Evolutionary conservation across 495 filamentous ascomycete species (phyloP), one percentile per base, ranked within the genome.

Genomic region (Penicillium chermesinum): DNA sequence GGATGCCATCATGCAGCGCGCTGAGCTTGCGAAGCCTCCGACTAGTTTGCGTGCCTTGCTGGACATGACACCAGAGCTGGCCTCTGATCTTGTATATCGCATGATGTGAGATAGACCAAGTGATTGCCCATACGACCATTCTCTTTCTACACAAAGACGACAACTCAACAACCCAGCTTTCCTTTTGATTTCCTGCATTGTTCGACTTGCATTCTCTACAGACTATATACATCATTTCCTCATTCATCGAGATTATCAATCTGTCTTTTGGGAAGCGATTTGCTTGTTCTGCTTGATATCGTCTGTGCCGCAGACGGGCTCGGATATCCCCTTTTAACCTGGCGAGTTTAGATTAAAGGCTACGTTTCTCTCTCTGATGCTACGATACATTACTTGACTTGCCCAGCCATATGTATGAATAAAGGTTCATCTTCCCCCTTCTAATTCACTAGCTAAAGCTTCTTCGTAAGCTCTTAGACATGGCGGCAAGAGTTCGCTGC

Each of bases 31-130:
- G 14, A 30, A 4, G 9, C 58, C 59, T 1, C 60, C 59, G n/a
- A 59, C 44, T 25, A 69, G 64, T 34, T 54, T 74, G 35, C 59
- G 66, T 20, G 52, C 56, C 0, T 56, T 74, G 42, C 41, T 74
- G 51, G 71, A 74, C 46, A 55, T 52, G 41, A 69, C 64, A 27
- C 62, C 70, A 3, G 71, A 74, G 54, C 49, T 74, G 50, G 71
- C 66, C 34, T 70, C 68, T 42, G 71, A 74, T 62, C 55, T 74
- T 58, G 64, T 74, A n/a, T 74, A 72, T 41, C 69, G 70, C 6
- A 71, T 73, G 68, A 67, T 68, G 65, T 67, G 53, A 63, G 15
- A 37, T 37, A 37, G 15, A 37, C 5, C 35, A 37, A 14, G 6
- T 4, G 4, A n/a, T 37, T 37, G 13, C 4, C 15, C 4, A n/a